Conservation (phyloP, 345 rosid species). For the Populus simonii region DNA sequence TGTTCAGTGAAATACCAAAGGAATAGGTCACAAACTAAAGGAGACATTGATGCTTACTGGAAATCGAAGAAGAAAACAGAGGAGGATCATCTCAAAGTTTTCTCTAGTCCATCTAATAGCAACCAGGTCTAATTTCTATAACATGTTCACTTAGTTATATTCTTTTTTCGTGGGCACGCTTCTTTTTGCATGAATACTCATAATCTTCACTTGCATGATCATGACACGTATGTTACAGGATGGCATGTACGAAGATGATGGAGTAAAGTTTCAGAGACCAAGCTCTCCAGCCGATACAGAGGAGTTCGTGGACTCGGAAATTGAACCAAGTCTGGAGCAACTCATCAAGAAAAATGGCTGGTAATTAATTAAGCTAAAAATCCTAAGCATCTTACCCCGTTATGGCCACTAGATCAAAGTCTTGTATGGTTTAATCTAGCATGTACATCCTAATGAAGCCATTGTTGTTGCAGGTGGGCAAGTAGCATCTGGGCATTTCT, state of each 20-base stretch:
- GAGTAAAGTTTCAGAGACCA: constrained; percentile 27
- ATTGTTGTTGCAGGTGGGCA: constrained; percentile 56
- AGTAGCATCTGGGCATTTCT: constrained; percentile 79
- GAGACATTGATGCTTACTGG: constrained; percentile 78
- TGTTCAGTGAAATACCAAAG: constrained; percentile 43
- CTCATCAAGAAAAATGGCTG: constrained; percentile 47
- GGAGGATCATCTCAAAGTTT: constrained; percentile 50
- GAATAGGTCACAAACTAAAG: constrained; percentile 70
- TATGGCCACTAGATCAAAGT: neutral
- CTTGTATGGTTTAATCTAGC: neutral
- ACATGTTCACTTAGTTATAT: too few species aligned
- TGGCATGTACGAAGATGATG: neutral
- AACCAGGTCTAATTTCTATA: constrained; percentile 12
- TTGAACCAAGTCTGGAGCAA: constrained; percentile 30
- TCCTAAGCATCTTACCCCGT: neutral
- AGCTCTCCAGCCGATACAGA: constrained; percentile 1
- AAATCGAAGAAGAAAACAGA: constrained; percentile 55
- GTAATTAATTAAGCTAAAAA: constrained; percentile 16
- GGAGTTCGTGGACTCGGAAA: constrained; percentile 19
- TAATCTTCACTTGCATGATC: neutral
- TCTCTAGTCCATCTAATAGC: constrained; percentile 22
- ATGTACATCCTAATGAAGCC: neutral
- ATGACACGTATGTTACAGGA: constrained; percentile 7
- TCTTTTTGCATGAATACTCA: neutral
- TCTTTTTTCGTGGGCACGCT: neutral